Evolutionary conservation across 2,329 filamentous ascomycete species (phyloP), one percentile per base, ranked within the genome.

Genomic region (Canariomyces notabilis): DNA sequence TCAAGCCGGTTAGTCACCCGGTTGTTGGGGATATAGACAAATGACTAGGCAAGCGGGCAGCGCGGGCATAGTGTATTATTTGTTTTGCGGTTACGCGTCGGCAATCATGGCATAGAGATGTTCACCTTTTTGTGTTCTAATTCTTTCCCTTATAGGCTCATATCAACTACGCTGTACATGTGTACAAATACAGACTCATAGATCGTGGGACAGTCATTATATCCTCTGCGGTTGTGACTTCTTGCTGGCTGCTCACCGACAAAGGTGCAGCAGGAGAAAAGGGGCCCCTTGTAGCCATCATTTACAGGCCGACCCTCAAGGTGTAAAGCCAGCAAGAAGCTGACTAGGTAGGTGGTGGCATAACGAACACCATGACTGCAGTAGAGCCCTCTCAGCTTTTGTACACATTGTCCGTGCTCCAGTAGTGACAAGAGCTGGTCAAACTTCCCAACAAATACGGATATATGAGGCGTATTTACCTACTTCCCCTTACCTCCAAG

Each of bases 181-280:
- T 75, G 73, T 76, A 75, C 68, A 73, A 61, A 67, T 64, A 69
- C 68, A 67, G 64, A 69, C 67, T 66, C 74, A 74, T 71, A 75
- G 38, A 44, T n/a, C 42, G 40, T n/a, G 37, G 26, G 26, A 9
- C 26, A 29, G 9, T 29, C 9, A 29, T 12, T 12, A n/a, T 29
- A 29, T 12, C 8, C 26, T 29, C 7, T 11, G 26, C 26, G 26
- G 26, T 29, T 29, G 4, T 9, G 8, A 29, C n/a, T n/a, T 29
- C 4, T 11, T 29, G 9, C 26, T 12, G 26, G 4, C 26, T 29
- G 4, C 9, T 29, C 14, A 29, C 26, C 9, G 14, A 29, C 26
- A 33, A n/a, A n/a, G n/a, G n/a, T n/a, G n/a, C n/a, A n/a, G n/a
- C n/a, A n/a, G n/a, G n/a, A n/a, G n/a, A n/a, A n/a, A n/a, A n/a